phyloP scores from a whole-genome alignment of 495 filamentous ascomycete genomes.

The Tuber microsphaerosporum region DNA sequence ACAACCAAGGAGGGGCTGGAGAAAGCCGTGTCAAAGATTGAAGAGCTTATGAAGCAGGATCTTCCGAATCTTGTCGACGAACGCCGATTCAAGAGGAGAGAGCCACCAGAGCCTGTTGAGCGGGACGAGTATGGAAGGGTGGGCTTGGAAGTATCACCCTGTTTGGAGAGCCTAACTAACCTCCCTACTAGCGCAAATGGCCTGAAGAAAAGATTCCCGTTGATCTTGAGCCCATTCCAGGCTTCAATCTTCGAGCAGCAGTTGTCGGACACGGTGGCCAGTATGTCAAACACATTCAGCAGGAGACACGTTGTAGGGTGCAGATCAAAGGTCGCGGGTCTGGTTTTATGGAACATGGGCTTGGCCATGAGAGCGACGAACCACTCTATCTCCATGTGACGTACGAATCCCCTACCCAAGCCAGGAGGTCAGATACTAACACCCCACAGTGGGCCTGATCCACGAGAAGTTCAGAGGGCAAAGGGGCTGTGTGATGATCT shows the following conservation, averaged over 20 bases:
- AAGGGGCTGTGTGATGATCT: slow-evolving; percentile 85
- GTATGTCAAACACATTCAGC: slow-evolving; percentile 96
- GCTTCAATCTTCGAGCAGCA: slow-evolving; percentile 94
- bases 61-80: slow-evolving; percentile 93
- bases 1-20: slow-evolving; percentile 87
- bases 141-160: slow-evolving; percentile 42
- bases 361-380: slow-evolving; percentile 82
- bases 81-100: slow-evolving; percentile 79
- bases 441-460: slow-evolving; percentile 68
- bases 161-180: slow-evolving; percentile 34
- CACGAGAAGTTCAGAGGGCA: slow-evolving; percentile 73
- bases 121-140: slow-evolving; percentile 91
- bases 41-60: slow-evolving; percentile 94
- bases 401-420: slow-evolving; percentile 50
- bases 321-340: slow-evolving; percentile 98
- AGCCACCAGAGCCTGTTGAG: slow-evolving; percentile 75
- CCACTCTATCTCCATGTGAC: slow-evolving; percentile 92
- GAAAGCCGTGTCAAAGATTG: slow-evolving; percentile 71
- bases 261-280: slow-evolving; percentile 88
- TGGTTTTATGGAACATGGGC: slow-evolving; percentile 79
- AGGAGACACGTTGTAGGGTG: slow-evolving; percentile 86
- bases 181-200: slow-evolving; percentile 77
- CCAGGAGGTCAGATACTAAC: slow-evolving; percentile 39
- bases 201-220: slow-evolving; percentile 91
- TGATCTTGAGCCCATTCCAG: slow-evolving; percentile 77